phyloP scores from a whole-genome alignment of 306 rosid genomes.

The Acacia confusa region DNA sequence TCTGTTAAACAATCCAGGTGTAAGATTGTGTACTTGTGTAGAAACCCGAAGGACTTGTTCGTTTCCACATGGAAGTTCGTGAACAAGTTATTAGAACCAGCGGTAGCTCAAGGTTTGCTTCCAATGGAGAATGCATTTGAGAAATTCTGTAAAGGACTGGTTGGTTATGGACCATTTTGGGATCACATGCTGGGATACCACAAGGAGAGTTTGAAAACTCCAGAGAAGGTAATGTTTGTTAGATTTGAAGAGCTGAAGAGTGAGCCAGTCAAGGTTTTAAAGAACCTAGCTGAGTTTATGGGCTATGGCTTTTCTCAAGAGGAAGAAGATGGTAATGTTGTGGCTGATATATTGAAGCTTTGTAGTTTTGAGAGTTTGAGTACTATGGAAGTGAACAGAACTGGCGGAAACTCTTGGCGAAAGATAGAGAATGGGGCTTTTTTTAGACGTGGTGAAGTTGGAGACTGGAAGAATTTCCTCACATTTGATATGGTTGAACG shows the following conservation, averaged over 20 bases:
- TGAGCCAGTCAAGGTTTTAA: not conserved
- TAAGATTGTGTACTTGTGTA: conserved; percentile 42
- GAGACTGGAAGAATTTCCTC: conserved; percentile 38
- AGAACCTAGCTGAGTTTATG: conserved; percentile 15
- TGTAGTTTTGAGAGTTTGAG: conserved; percentile 47
- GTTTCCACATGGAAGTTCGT: conserved; percentile 19
- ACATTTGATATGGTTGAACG: conserved; percentile 22
- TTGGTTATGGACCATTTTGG: conserved; percentile 13
- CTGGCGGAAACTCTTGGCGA: conserved; percentile 26
- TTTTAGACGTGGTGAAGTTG: conserved; percentile 39
- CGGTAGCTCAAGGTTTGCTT: not conserved
- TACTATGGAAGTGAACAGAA: conserved; percentile 42
- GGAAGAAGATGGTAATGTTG: conserved; percentile 31
- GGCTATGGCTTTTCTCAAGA: conserved; percentile 9
- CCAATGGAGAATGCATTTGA: conserved; percentile 25
- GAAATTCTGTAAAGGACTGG: conserved; percentile 11
- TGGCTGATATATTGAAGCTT: conserved; percentile 24
- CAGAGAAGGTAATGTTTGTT: conserved; percentile 6
- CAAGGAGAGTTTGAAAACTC: not conserved
- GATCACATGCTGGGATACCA: conserved; percentile 8
- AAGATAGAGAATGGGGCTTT: conserved; percentile 15
- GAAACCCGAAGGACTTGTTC: conserved; percentile 45
- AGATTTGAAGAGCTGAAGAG: conserved; percentile 23
- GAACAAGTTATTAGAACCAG: conserved; percentile 21
- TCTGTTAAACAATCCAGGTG: conserved; percentile 21